Evolutionary conservation across 768 basidiomycete species (phyloP), one percentile per base, ranked within the genome.

Genomic region (Lactifluus volemus): DNA sequence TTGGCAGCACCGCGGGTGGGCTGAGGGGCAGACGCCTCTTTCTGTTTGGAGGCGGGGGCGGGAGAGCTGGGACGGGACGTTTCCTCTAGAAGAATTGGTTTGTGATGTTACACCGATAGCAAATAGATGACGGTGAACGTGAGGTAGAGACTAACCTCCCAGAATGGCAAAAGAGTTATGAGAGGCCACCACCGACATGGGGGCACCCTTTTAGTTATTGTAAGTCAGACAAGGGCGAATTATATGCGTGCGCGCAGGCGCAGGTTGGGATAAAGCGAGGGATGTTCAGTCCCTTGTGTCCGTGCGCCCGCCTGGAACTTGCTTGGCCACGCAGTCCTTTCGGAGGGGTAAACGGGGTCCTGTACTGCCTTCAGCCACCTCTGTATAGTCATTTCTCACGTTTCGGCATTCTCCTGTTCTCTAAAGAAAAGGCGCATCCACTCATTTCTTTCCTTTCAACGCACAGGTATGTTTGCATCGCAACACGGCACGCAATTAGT

Each of bases 141-240:
- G 44, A 42, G 19, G 19, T 57, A 51, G 49, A 65, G 32, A 81
- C 78, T 63, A 67, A 90, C 89, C 86, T 73, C 86, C 84, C 74
- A 92, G 79, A 76, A 91, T 70, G 74, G 89, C 83, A 78, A 92
- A 92, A 67, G 86, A 85, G 78, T 91, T 92, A 83, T 77, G 84
- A 72, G 84, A 84, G 78, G 86, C 89, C 83, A 92, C 89, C 88
- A 92, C 89, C 88, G 89, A 90, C 89, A 92, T 91, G 71, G 84
- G 84, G 80, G 83, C 81, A 79, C 74, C 76, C 78, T 79, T 25
- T 77, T 68, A 36, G 38, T 63, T 53, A 63, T 45, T 53, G 29
- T 34, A 49, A 59, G 53, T 66, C 67, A 64, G 57, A 69, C 67
- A 64, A 51, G 47, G 50, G 19, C 11, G 41, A 32, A 51, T 44